A percentile compares a stretch with the other conserved stretches of the same genome.
These are phyloP conservation scores for Xylaria sp. DNA, from an alignment of 2,329 filamentous ascomycete genomes.

Conservation along the genomic window DNA sequence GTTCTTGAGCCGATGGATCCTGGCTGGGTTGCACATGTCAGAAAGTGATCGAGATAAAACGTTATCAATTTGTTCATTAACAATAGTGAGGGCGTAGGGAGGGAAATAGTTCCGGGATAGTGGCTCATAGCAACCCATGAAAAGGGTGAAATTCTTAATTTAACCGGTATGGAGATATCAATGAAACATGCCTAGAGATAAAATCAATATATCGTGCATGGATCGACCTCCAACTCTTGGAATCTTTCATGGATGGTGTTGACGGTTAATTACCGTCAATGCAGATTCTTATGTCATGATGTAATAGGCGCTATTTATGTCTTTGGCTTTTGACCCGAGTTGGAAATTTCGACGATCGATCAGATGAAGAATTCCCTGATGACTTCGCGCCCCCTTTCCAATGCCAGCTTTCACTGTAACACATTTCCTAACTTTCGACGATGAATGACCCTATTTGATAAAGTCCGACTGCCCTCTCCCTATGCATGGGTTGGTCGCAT, in stretches of 20 bases:
- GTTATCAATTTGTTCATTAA: neutral
- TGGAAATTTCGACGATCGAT: slow-evolving; percentile 22
- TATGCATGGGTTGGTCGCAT: neutral
- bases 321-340: neutral
- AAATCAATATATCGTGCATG: slow-evolving; percentile 20
- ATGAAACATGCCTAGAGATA: neutral
- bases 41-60: neutral
- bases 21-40: neutral
- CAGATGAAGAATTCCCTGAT: neutral
- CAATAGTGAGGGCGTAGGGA: neutral
- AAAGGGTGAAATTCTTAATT: slow-evolving; percentile 8
- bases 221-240: slow-evolving; percentile 9
- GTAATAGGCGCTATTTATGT: slow-evolving; percentile 9
- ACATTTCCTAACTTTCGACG: neutral
- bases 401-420: neutral
- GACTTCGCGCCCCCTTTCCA: neutral
- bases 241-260: slow-evolving; percentile 6
- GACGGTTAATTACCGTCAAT: slow-evolving; percentile 12
- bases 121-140: neutral
- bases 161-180: slow-evolving; percentile 12
- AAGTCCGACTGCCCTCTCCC: neutral
- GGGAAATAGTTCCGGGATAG: slow-evolving; percentile 11
- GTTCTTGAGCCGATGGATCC: neutral
- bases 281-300: slow-evolving; percentile 14
- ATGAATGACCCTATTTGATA: neutral